These are phyloP conservation scores for Phoenix dactylifera DNA, from an alignment of 176 grass and related monocot genomes.

Conservation along the genomic window DNA sequence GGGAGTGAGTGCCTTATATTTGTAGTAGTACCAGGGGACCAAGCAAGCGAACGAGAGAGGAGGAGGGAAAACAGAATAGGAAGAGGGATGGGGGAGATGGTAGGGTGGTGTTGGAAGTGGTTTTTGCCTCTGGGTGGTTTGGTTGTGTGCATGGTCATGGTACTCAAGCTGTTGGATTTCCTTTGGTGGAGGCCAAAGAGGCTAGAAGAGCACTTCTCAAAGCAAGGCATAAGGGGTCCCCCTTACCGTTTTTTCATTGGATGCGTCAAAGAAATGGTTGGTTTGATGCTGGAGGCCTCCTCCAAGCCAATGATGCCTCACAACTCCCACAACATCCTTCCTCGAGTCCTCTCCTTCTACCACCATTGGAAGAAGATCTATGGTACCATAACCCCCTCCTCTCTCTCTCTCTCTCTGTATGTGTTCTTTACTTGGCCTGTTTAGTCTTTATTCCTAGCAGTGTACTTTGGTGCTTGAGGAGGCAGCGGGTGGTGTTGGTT, in stretches of 20 bases:
- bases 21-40: too few relatives aligned
- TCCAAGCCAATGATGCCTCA: constrained; percentile 75
- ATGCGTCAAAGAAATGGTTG: constrained; percentile 84
- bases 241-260: constrained; percentile 89
- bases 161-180: constrained; percentile 53
- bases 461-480: too few relatives aligned
- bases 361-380: constrained; percentile 98
- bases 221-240: constrained; percentile 78
- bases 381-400: constrained; percentile 30
- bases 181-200: constrained; percentile 87
- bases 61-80: too few relatives aligned
- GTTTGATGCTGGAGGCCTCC: constrained; percentile 80
- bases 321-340: constrained; percentile 80
- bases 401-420: neutral
- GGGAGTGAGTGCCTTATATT: too few relatives aligned
- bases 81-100: neutral
- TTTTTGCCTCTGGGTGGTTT: constrained; percentile 19
- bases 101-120: constrained; percentile 14
- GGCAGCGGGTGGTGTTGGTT: too few relatives aligned
- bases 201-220: constrained; percentile 76
- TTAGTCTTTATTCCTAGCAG: too few relatives aligned
- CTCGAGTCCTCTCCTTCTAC: constrained; percentile 90
- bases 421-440: too few relatives aligned
- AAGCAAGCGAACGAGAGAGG: too few relatives aligned
- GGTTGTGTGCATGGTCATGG: constrained; percentile 31